Evolutionary conservation across 208 protist species (phyloP).

Genomic region (Novymonas esmeraldas): DNA sequence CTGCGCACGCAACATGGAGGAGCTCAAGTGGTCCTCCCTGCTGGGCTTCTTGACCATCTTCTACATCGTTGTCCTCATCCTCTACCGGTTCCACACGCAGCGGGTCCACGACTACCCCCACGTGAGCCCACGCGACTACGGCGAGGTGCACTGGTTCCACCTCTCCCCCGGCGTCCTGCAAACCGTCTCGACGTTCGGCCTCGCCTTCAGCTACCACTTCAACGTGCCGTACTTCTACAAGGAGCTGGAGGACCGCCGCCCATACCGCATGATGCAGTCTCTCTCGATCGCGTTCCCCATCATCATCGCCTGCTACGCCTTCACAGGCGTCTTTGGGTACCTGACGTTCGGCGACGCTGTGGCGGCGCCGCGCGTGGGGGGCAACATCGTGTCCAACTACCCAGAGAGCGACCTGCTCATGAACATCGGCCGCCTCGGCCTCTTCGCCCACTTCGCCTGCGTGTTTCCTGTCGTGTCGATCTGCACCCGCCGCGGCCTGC

Average conservation of each 20-base stretch:
- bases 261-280: constrained; percentile 63
- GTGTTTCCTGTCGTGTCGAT: constrained; percentile 85
- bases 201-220: constrained; percentile 78
- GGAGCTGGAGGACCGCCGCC: constrained; percentile 61
- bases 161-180: constrained; percentile 41
- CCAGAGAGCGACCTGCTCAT: constrained; percentile 49
- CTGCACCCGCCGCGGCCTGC: constrained; percentile 62
- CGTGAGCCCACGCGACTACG: constrained; percentile 37
- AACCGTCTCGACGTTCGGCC: constrained; percentile 57
- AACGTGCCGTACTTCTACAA: constrained; percentile 85
- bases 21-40: constrained; percentile 84
- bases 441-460: constrained; percentile 85
- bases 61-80: constrained; percentile 71
- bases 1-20: constrained; percentile 79
- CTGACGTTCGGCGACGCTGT: constrained; percentile 68
- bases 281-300: constrained; percentile 62
- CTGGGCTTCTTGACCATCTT: constrained; percentile 86
- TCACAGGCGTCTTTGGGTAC: constrained; percentile 70
- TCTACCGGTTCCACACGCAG: constrained; percentile 61
- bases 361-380: constrained; percentile 31
- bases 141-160: constrained; percentile 43
- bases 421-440: constrained; percentile 73
- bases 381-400: constrained; percentile 78
- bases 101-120: constrained; percentile 39
- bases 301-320: constrained; percentile 61